Conservation (phyloP, 2,329 filamentous ascomycete species). For the Sporothrix pseudoabietina region DNA sequence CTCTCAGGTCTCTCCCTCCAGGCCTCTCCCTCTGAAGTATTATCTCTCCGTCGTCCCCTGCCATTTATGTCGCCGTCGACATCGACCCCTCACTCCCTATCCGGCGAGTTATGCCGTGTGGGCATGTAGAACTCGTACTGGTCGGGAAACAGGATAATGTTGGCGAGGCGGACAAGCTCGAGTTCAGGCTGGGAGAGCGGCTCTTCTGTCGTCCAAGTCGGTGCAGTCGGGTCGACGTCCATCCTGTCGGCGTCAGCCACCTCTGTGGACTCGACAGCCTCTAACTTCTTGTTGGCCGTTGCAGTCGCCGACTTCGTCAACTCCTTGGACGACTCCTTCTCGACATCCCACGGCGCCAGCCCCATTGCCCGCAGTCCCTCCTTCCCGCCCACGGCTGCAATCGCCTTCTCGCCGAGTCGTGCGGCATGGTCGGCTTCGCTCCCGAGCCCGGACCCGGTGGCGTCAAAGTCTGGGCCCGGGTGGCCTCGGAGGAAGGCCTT, state of each 20-base stretch:
- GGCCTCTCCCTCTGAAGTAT: too few relatives aligned
- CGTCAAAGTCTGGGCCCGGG: constrained; percentile 59
- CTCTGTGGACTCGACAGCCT: too few relatives aligned
- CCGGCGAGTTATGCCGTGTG: constrained; percentile 39
- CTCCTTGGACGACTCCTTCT: constrained; percentile 31
- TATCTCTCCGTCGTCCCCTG: too few relatives aligned
- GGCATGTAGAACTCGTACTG: constrained; percentile 54
- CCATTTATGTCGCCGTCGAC: neutral
- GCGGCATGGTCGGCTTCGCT: constrained; percentile 55
- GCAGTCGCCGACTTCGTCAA: constrained; percentile 36
- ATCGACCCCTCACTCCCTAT: neutral
- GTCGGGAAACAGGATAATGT: constrained; percentile 60
- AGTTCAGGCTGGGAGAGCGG: constrained; percentile 46
- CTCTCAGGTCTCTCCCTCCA: too few relatives aligned
- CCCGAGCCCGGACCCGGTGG: constrained; percentile 53
- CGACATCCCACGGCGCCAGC: constrained; percentile 53
- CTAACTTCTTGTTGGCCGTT: too few relatives aligned
- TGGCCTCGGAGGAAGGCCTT: constrained; percentile 60
- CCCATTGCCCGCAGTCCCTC: constrained; percentile 61
- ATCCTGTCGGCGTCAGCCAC: constrained; percentile 34
- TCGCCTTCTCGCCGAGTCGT: constrained; percentile 54
- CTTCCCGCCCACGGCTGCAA: constrained; percentile 53
- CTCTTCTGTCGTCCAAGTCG: constrained; percentile 25
- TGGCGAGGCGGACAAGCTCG: constrained; percentile 57
- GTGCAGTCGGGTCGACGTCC: constrained; percentile 37